Conservation (phyloP, 2,329 filamentous ascomycete species). For the Fonsecaea nubica region DNA sequence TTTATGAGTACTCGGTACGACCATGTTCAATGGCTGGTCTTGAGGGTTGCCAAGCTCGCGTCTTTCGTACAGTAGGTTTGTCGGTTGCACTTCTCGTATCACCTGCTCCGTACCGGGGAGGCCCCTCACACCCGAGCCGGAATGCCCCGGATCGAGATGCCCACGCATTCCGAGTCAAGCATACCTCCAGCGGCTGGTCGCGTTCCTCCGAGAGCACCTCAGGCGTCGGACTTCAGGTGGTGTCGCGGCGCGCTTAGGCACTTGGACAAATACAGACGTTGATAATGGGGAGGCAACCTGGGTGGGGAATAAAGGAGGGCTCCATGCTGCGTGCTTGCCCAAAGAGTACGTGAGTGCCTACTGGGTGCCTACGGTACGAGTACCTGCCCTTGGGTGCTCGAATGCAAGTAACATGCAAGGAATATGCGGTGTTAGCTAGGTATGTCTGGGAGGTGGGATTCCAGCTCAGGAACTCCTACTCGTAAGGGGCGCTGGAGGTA, state of each 20-base stretch:
- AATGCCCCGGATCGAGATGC: background rate
- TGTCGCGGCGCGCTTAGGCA: background rate
- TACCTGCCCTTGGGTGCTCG: no score
- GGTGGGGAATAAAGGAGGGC: background rate
- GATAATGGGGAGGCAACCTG: no score
- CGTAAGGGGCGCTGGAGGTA: background rate
- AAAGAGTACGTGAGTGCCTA: no score
- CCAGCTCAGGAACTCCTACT: background rate
- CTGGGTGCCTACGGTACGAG: no score
- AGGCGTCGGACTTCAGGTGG: background rate
- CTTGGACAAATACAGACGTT: background rate
- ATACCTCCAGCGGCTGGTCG: background rate
- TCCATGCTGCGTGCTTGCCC: background rate
- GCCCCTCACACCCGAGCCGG: background rate
- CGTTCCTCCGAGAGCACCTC: background rate
- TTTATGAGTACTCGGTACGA: background rate
- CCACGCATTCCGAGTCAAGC: background rate
- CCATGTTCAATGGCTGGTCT: background rate
- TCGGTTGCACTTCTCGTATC: background rate
- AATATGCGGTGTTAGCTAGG: background rate
- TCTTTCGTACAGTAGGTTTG: background rate
- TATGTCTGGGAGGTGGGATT: background rate
- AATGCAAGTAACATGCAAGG: background rate
- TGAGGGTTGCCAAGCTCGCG: background rate
- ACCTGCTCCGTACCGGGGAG: background rate